Conservation (phyloP, 768 basidiomycete species). For the Boletus tomentosulus region DNA sequence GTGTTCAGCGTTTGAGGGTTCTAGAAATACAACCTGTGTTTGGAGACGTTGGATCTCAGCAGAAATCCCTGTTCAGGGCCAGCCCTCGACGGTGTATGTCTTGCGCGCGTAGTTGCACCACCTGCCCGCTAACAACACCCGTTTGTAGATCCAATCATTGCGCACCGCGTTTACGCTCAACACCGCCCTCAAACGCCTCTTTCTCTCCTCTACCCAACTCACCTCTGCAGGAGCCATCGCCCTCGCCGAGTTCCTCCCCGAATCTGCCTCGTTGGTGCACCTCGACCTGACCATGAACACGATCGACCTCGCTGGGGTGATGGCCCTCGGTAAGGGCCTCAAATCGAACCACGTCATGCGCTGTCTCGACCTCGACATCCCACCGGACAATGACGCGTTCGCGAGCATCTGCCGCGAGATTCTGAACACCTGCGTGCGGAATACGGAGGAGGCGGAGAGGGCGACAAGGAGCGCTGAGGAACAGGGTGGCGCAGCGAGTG, state of each 20-base stretch:
- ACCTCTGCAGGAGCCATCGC: slow-evolving; percentile 86
- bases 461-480: slow-evolving; percentile 12
- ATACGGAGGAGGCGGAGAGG: slow-evolving; percentile 82
- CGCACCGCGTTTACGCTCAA: slow-evolving; percentile 93
- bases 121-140: too few species aligned
- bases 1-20: not conserved
- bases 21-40: slow-evolving; percentile 89
- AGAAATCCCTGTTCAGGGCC: slow-evolving; percentile 94
- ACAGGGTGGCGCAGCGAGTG: slow-evolving; percentile 26
- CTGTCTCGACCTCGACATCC: slow-evolving; percentile 91
- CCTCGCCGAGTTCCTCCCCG: slow-evolving; percentile 93
- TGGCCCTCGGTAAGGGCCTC: slow-evolving; percentile 85
- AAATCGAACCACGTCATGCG: slow-evolving; percentile 83
- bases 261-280: slow-evolving; percentile 81
- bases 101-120: not conserved
- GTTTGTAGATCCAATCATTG: slow-evolving; percentile 71
- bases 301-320: slow-evolving; percentile 85
- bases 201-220: slow-evolving; percentile 80
- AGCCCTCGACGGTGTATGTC: slow-evolving; percentile 79
- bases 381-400: slow-evolving; percentile 77
- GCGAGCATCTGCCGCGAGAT: slow-evolving; percentile 87
- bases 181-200: slow-evolving; percentile 85
- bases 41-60: slow-evolving; percentile 92
- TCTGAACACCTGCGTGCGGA: slow-evolving; percentile 83
- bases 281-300: slow-evolving; percentile 84